Conservation (phyloP, 768 basidiomycete genomes). For the Lactarius pseudohatsudake region DNA sequence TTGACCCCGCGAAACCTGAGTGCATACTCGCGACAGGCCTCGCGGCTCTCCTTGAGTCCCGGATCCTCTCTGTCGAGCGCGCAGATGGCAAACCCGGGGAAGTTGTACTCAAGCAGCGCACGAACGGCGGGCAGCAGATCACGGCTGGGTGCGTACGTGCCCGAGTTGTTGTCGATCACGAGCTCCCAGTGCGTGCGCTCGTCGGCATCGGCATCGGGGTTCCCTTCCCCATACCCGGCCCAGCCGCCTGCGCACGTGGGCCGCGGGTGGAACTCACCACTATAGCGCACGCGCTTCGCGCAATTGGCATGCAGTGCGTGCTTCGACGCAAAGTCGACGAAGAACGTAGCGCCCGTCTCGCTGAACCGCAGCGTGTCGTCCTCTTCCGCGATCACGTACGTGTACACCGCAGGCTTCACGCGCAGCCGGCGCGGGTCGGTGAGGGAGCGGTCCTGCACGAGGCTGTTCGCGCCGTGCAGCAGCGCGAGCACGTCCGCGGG, state of each 20-base stretch:
- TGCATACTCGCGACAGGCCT: constrained; percentile 69
- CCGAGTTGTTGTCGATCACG: constrained; percentile 83
- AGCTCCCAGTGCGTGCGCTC: constrained; percentile 59
- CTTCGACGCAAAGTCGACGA: constrained; percentile 84
- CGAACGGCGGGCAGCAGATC: constrained; percentile 59
- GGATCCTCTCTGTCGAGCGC: constrained; percentile 58
- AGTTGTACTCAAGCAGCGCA: constrained; percentile 69
- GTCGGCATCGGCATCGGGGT: constrained; percentile 50
- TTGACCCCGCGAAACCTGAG: constrained; percentile 56
- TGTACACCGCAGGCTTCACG: constrained; percentile 81
- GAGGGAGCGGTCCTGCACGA: not conserved
- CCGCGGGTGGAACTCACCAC: constrained; percentile 78
- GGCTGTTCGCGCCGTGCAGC: constrained; percentile 43
- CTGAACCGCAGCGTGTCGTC: constrained; percentile 81
- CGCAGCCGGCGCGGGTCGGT: constrained; percentile 69
- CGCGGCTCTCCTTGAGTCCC: constrained; percentile 54
- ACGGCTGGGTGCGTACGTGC: constrained; percentile 78
- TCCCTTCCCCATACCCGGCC: constrained; percentile 57
- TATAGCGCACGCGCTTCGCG: constrained; percentile 61
- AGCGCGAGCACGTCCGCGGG: constrained; percentile 50
- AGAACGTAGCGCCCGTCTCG: constrained; percentile 84
- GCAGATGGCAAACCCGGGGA: constrained; percentile 58
- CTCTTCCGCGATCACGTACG: constrained; percentile 75
- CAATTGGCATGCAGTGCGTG: constrained; percentile 84
- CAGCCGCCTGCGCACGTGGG: constrained; percentile 58